phyloP scores from a whole-genome alignment of 345 rosid species.

The Bruguiera gymnorhiza region DNA sequence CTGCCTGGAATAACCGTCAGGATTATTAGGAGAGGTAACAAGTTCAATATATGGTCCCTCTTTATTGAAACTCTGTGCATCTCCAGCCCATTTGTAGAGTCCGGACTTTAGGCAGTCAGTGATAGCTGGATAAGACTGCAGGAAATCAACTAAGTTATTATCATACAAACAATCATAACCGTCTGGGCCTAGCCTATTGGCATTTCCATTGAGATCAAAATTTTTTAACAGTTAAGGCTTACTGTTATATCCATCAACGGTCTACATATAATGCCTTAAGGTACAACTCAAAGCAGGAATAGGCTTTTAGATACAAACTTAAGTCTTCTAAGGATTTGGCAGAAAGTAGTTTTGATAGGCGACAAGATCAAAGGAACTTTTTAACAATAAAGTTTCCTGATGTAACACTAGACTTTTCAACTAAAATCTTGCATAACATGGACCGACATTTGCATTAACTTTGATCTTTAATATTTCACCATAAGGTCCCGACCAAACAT shows the following conservation, averaged over 20 bases:
- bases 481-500: background rate
- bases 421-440: background rate
- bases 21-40: constrained; percentile 91
- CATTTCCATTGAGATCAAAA: background rate
- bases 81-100: constrained; percentile 86
- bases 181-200: background rate
- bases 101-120: constrained; percentile 81
- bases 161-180: constrained; percentile 9
- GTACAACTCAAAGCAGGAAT: background rate
- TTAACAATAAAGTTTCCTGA: no score
- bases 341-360: no score
- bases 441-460: background rate
- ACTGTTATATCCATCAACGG: background rate
- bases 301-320: no score
- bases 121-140: constrained; percentile 71
- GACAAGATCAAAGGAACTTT: no score
- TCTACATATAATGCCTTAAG: background rate
- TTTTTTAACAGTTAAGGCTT: no score
- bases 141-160: constrained; percentile 14
- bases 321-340: no score
- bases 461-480: background rate
- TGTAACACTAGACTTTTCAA: no score
- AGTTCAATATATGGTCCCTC: constrained; percentile 80
- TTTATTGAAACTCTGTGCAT: constrained; percentile 50
- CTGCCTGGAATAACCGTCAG: constrained; percentile 70